These are phyloP conservation scores for Cenchrus purpureus DNA, from an alignment of 176 grass and related monocot species.

Conservation along the genomic window DNA sequence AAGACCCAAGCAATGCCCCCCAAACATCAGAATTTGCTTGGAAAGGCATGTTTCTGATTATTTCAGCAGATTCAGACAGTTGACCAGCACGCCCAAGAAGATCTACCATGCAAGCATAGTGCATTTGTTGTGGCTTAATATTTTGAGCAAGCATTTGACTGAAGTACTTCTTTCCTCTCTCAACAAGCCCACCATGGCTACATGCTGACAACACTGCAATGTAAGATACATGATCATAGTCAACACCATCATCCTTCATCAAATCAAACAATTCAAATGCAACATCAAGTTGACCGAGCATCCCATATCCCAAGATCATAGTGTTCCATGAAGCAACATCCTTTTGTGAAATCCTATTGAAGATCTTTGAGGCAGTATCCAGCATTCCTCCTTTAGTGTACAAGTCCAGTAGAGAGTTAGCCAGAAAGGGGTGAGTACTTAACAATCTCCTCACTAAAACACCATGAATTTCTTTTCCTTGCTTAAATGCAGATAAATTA, in stretches of 20 bases:
- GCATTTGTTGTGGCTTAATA: conserved; percentile 75
- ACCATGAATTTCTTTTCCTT: conserved; percentile 87
- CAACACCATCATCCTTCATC: conserved; percentile 65
- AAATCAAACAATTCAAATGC: conserved; percentile 71
- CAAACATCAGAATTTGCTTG: conserved; percentile 80
- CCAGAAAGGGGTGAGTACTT: conserved; percentile 58
- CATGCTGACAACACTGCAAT: conserved; percentile 81
- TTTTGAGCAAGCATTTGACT: conserved; percentile 68
- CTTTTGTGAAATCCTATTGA: conserved; percentile 58
- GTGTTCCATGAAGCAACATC: conserved; percentile 89
- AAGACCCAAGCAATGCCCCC: conserved; percentile 86
- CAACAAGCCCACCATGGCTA: conserved; percentile 80
- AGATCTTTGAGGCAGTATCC: conserved; percentile 65
- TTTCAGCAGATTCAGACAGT: conserved; percentile 57
- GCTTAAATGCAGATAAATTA: conserved; percentile 75
- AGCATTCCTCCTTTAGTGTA: conserved; percentile 86
- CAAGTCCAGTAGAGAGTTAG: conserved; percentile 71
- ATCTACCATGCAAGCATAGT: conserved; percentile 96
- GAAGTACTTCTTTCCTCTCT: conserved; percentile 80
- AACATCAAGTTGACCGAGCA: conserved; percentile 70
- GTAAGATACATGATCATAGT: conserved; percentile 89
- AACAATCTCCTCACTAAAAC: conserved; percentile 61
- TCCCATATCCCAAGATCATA: conserved; percentile 76
- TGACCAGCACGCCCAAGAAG: conserved; percentile 78
- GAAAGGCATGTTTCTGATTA: conserved; percentile 85